Base-by-base conservation (phyloP, 305 asterid genomes). In the Fraxinus latifolia region DNA sequence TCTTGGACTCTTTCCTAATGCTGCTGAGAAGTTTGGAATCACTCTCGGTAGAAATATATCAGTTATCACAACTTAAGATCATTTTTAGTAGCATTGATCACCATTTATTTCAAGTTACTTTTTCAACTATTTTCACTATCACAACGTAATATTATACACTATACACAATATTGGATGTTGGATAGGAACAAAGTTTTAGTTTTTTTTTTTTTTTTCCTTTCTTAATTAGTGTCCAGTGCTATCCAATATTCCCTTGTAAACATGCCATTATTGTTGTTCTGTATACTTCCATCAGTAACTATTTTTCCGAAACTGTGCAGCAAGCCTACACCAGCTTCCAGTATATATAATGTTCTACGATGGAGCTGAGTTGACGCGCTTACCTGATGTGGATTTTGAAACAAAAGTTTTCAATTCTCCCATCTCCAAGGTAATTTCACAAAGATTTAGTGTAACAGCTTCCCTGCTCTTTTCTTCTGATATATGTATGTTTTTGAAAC, bases 1-100 rank as follows among this genome's bases (percentile, higher is more conserved):
- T 93, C 93, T 95, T 71, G 98, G 99, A 77, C 97, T 94, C 87
- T 94, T 95, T 83, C 99, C 98, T 62, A 95, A 95, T 88, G 97
- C 93, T 76, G 99, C 98, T 55, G 98, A 93, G 88, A 95, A 92
- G 85, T 90, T 95, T 75, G 98, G 95, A 82, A 88, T 95, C 76
- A 60, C 91, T 78, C 96, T 91, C 34, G 96, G 99, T 95, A 82
- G 74, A 90, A 80, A 78, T 21, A 39, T 78, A 14, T 74, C 34
- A 31, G 34, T 31, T 31, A 31, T 31, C 58, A 80, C 44, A 27
- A 81, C 72, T 80, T 68, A 29, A 53, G 80, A 29, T 77, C 50
- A 25, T 53, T 31, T 80, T 37, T 78, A 67, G 9, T 34, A 73
- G 65, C 83, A 62, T 3, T 36, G 21, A 19, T 60, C 47, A 42